Evolutionary conservation across 495 filamentous ascomycete species (phyloP).

Genomic region (Podospora bellae-mahoneyi): DNA sequence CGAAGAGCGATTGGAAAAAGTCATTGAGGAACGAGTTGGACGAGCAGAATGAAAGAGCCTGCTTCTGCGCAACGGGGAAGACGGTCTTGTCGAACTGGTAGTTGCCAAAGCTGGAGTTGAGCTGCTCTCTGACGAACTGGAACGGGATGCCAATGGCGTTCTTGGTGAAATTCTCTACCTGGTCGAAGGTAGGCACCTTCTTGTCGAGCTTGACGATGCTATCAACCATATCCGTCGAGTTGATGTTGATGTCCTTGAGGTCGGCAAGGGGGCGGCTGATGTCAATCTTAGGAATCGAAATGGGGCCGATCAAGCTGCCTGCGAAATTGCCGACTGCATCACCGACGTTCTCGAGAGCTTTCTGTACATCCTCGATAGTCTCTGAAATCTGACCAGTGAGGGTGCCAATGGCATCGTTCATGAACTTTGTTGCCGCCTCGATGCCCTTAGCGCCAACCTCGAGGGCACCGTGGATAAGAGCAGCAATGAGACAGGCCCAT

Average conservation of each 20-base stretch:
- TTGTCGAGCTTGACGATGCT: constrained; percentile 66
- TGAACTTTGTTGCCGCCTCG: constrained; percentile 63
- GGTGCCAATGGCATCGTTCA: constrained; percentile 67
- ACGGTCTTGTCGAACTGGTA: constrained; percentile 74
- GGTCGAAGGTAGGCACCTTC: constrained; percentile 74
- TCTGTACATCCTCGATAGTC: constrained; percentile 54
- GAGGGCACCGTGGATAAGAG: constrained; percentile 74
- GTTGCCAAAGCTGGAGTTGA: constrained; percentile 61
- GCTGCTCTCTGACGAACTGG: constrained; percentile 63
- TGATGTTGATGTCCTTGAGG: constrained; percentile 67
- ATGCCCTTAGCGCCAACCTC: constrained; percentile 64
- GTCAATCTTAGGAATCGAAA: constrained; percentile 47
- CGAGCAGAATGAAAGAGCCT: constrained; percentile 81
- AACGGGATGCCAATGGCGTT: constrained; percentile 73
- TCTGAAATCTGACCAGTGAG: constrained; percentile 62
- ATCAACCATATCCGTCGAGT: constrained; percentile 58
- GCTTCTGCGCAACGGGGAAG: constrained; percentile 77
- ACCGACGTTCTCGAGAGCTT: constrained; percentile 52
- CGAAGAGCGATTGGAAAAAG: constrained; percentile 73
- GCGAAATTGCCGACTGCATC: too few species aligned
- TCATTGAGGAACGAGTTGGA: constrained; percentile 76
- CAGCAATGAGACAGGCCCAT: constrained; percentile 79
- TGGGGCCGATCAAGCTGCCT: too few species aligned
- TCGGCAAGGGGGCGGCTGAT: constrained; percentile 55
- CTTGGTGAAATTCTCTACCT: constrained; percentile 75